Evolutionary conservation across 768 basidiomycete genomes (phyloP), one percentile per base, ranked within the genome.

Genomic region (Rhodotorula babjevae): DNA sequence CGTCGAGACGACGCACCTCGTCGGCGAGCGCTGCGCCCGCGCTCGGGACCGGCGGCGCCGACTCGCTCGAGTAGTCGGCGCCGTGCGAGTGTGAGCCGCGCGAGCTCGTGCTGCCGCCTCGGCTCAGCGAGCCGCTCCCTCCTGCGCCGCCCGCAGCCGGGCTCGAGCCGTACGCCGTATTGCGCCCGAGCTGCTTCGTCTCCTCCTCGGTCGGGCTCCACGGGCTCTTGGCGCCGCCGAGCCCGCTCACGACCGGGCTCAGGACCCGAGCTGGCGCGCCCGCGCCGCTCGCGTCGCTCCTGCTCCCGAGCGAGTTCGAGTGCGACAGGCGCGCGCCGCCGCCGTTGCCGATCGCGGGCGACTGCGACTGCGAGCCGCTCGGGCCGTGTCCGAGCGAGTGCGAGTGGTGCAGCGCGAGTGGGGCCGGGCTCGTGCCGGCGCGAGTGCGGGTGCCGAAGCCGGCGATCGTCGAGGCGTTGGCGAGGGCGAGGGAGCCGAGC

Each of bases 191-290:
- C 65, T 72, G 70, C 64, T 75, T 72, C 61, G 67, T 69, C 65
- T 75, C 74, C 46, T 69, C 74, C 61, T 67, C 70, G 2, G 74
- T 75, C 55, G 70, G 74, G 59, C 74, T 75, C 74, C 74, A 75
- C 2, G 74, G 74, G 33, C 70, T 75, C 46, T 61, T 62, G 18
- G 61, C n/a, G 2, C 67, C 52, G 14, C 65, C 65, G 18, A 72
- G 61, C 3, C 55, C 57, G 33, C 55, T 68, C 33, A 72, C 53
- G 25, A 66, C 74, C 19, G 74, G 74, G 42, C 71, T 72, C 16
- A 72, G 23, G 42, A 59, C 11, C 52, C 67, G 21, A 63, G 42
- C 23, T 3, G 53, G 7, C n/a, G 53, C 27, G 27, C 14, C 53
- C 27, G 27, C n/a, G 36, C 36, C 36, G 36, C 36, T 36, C 53